phyloP scores from a whole-genome alignment of 441 rosid species.

The Viola pubescens region DNA sequence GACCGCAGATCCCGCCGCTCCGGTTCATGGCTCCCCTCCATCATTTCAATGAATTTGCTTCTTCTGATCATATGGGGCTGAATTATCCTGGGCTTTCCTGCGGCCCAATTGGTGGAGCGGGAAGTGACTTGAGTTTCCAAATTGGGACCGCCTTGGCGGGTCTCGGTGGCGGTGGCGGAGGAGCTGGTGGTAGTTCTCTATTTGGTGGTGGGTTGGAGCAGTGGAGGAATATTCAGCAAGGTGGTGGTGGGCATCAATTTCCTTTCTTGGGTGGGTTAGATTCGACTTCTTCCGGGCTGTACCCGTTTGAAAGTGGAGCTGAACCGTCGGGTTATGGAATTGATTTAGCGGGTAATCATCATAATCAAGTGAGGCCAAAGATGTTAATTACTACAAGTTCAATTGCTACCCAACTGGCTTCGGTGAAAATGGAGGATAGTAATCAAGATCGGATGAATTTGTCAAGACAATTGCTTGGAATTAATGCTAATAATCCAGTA shows the following conservation, averaged over 20 bases:
- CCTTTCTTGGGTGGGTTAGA: constrained; percentile 54
- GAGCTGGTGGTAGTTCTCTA: constrained; percentile 26
- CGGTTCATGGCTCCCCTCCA: constrained; percentile 59
- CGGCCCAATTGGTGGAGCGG: constrained; percentile 29
- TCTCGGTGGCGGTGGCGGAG: constrained; percentile 21
- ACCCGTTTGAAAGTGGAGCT: constrained; percentile 44
- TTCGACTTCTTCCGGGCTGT: constrained; percentile 34
- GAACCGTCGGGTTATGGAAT: constrained; percentile 27
- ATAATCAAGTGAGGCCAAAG: constrained; percentile 25
- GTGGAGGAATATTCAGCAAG: constrained; percentile 45
- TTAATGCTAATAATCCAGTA: constrained; percentile 27
- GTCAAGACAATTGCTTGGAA: constrained; percentile 47
- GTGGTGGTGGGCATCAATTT: constrained; percentile 29
- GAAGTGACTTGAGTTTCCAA: constrained; percentile 45
- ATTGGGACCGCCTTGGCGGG: constrained; percentile 35
- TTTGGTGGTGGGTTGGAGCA: constrained; percentile 44
- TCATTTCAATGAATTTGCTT: constrained; percentile 37
- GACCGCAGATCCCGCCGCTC: constrained; percentile 44
- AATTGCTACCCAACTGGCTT: constrained; percentile 37
- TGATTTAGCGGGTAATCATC: constrained; percentile 16
- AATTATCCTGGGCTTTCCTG: constrained; percentile 41
- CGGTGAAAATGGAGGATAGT: constrained; percentile 74
- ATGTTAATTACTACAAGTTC: constrained; percentile 24
- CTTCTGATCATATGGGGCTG: constrained; percentile 39
- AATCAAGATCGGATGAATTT: constrained; percentile 27